phyloP scores from a whole-genome alignment of 495 filamentous ascomycete species.

The Pseudevernia furfuracea region DNA sequence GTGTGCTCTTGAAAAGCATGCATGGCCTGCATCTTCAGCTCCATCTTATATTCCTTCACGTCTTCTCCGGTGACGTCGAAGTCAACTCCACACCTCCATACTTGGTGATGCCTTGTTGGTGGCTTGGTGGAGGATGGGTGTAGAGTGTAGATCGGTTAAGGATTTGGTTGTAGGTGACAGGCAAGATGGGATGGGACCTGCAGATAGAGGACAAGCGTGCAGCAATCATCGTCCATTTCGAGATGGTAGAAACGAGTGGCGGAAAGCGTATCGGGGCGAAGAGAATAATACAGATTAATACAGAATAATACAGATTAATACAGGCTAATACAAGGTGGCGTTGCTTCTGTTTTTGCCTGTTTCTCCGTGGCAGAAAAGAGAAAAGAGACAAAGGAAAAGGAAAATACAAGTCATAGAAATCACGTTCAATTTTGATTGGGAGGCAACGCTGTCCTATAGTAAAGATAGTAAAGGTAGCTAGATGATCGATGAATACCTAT shows the following conservation, averaged over 20 bases:
- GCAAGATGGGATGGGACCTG: slow-evolving; percentile 4
- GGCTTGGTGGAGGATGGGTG: not conserved
- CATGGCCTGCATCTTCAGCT: not conserved
- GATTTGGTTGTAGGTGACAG: not conserved
- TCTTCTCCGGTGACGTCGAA: not conserved
- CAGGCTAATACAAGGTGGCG: too few species aligned
- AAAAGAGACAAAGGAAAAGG: not conserved
- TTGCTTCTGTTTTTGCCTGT: too few species aligned
- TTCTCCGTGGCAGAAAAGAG: not conserved
- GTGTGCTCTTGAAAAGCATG: not conserved
- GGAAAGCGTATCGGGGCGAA: too few species aligned
- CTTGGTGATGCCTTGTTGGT: not conserved
- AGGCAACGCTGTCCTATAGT: not conserved
- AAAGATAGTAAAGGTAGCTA: too few species aligned
- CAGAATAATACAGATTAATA: too few species aligned
- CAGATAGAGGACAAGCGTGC: slow-evolving; percentile 12
- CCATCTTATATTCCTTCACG: not conserved
- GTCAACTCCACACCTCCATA: not conserved
- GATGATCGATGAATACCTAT: too few species aligned
- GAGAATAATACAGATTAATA: too few species aligned
- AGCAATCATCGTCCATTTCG: not conserved
- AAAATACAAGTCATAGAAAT: not conserved
- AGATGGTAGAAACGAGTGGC: not conserved
- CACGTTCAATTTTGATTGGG: slow-evolving; percentile 1
- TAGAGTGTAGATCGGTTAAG: not conserved